These are phyloP conservation scores for Sporothrix humicola DNA, from an alignment of 2,329 filamentous ascomycete genomes.

Conservation along the genomic window DNA sequence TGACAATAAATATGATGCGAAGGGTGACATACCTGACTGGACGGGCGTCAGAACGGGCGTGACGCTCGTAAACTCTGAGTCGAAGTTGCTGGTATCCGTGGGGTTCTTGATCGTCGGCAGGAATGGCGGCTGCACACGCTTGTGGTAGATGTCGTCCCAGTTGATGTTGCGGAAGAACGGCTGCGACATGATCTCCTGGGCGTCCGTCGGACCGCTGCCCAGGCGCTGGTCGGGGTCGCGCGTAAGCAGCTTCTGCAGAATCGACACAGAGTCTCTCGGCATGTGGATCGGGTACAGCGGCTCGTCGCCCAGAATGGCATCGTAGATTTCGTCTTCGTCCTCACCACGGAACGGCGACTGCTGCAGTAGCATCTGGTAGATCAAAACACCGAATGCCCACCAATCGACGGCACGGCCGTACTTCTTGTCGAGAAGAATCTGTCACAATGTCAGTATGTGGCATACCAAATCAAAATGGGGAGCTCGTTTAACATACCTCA, in stretches of 20 bases:
- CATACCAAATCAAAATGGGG: background rate
- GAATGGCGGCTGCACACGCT: constrained; percentile 88
- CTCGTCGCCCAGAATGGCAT: constrained; percentile 96
- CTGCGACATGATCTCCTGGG: constrained; percentile 98
- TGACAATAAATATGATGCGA: constrained; percentile 38
- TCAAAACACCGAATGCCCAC: constrained; percentile 99
- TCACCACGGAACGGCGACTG: constrained; percentile 98
- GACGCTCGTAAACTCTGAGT: constrained; percentile 97
- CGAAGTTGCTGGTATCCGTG: constrained; percentile 99
- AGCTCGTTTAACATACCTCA: constrained; percentile 67
- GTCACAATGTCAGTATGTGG: constrained; percentile 21
- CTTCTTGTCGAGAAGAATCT: constrained; percentile 98
- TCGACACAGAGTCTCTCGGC: constrained; percentile 96
- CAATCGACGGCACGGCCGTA: constrained; percentile 97
- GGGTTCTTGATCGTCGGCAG: constrained; percentile 86
- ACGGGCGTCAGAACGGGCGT: constrained; percentile 97
- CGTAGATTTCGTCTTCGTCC: constrained; percentile 99
- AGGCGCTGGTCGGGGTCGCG: constrained; percentile 92
- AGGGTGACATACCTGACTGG: constrained; percentile 78
- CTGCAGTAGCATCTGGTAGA: constrained; percentile 99
- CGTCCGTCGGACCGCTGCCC: constrained; percentile 93
- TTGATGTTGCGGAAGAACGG: constrained; percentile 97
- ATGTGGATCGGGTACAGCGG: constrained; percentile 98
- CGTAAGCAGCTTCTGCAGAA: constrained; percentile 94
- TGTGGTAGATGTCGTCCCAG: constrained; percentile 99